These are phyloP conservation scores for Abortiporus biennis DNA, from an alignment of 1,284 basidiomycete genomes.

Conservation along the genomic window DNA sequence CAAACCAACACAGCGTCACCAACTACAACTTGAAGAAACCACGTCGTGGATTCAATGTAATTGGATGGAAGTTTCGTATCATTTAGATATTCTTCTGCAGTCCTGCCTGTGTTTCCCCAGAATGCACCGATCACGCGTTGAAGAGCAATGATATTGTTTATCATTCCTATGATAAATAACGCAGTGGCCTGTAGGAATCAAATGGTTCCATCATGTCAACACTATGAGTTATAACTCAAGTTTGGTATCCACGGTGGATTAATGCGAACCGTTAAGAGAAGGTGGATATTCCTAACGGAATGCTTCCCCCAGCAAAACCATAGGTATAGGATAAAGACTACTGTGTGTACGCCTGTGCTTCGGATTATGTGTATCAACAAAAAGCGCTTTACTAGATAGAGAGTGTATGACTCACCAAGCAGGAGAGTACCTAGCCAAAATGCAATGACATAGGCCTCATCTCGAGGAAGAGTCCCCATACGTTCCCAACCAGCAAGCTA, in stretches of 20 bases:
- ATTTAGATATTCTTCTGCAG: slow-evolving; percentile 1
- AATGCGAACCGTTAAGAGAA: slow-evolving; percentile 1
- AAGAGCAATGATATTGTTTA: slow-evolving; percentile 1
- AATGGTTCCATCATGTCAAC: too few relatives aligned
- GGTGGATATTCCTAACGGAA: background rate
- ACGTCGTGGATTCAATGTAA: slow-evolving; percentile 1
- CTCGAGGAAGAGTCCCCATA: slow-evolving; percentile 1
- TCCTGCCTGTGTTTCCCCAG: slow-evolving; percentile 1
- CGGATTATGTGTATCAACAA: background rate
- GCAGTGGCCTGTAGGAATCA: slow-evolving; percentile 1
- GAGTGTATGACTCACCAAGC: background rate
- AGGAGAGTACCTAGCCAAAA: slow-evolving; percentile 3
- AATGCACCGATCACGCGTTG: slow-evolving; percentile 1
- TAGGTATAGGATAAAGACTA: background rate
- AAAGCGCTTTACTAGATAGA: background rate
- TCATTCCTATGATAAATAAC: slow-evolving; percentile 1
- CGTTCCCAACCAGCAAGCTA: too few relatives aligned
- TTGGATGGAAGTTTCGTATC: slow-evolving; percentile 1
- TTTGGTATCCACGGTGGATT: background rate
- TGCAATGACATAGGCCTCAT: slow-evolving; percentile 3
- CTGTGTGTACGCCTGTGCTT: slow-evolving; percentile 1
- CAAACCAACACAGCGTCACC: slow-evolving; percentile 3
- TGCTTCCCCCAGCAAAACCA: background rate
- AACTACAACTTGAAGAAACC: slow-evolving; percentile 3
- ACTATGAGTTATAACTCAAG: background rate